Conservation (phyloP, 495 filamentous ascomycete species). For the Penicillium bovifimosum region DNA sequence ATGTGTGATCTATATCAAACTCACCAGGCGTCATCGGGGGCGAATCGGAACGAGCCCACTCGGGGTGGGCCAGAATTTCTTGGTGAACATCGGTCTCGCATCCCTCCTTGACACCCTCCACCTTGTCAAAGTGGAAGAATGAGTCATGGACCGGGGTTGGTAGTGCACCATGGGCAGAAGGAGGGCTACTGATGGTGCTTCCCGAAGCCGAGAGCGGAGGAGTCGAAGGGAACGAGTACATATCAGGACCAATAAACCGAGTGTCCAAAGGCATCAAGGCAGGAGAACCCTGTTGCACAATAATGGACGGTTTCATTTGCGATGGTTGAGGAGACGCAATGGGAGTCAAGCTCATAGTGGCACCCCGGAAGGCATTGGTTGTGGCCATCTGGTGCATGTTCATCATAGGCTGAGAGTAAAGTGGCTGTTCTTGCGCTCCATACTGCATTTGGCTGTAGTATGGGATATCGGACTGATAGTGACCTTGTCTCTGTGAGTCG, state of each 20-base stretch:
- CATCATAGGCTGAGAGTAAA: slow-evolving; percentile 47
- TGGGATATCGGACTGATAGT: slow-evolving; percentile 59
- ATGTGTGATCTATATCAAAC: slow-evolving; percentile 36
- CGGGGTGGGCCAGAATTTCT: slow-evolving; percentile 68
- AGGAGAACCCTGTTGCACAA: slow-evolving; percentile 64
- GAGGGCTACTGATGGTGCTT: slow-evolving; percentile 82
- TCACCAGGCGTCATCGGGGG: slow-evolving; percentile 93
- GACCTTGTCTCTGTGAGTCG: slow-evolving; percentile 76
- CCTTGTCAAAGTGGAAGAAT: slow-evolving; percentile 68
- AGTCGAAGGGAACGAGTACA: slow-evolving; percentile 77
- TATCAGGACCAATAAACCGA: slow-evolving; percentile 60
- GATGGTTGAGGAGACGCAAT: slow-evolving; percentile 74
- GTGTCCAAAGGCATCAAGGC: slow-evolving; percentile 74
- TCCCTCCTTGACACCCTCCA: slow-evolving; percentile 76
- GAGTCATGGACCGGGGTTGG: slow-evolving; percentile 77
- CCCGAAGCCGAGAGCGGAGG: slow-evolving; percentile 81
- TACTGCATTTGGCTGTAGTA: slow-evolving; percentile 49
- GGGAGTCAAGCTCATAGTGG: slow-evolving; percentile 58
- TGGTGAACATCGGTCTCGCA: slow-evolving; percentile 70
- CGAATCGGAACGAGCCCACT: slow-evolving; percentile 70
- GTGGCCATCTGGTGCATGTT: slow-evolving; percentile 70
- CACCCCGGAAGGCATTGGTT: slow-evolving; percentile 53
- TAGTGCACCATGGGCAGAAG: slow-evolving; percentile 66
- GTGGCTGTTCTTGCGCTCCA: slow-evolving; percentile 31
- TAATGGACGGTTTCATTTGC: slow-evolving; percentile 67